A percentile compares a stretch with the other conserved stretches of the same genome.
Conservation (phyloP, 345 rosid genomes). For the Rubroshorea leprosula region DNA sequence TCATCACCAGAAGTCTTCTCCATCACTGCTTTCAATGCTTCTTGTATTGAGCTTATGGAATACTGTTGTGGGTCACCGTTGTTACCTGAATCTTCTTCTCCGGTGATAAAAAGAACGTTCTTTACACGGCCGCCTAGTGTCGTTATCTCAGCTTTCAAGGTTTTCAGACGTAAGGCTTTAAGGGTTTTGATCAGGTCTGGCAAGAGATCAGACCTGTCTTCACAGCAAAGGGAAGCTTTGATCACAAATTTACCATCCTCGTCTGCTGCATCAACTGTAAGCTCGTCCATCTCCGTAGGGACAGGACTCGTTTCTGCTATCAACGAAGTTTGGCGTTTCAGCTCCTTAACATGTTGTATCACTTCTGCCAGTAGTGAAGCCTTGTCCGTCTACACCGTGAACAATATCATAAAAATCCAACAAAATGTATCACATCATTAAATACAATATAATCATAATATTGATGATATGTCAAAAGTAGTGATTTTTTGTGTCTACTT, state of each 20-base stretch:
- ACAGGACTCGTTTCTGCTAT: constrained; percentile 75
- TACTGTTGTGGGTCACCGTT: constrained; percentile 38
- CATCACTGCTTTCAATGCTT: constrained; percentile 87
- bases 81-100: constrained; percentile 52
- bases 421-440: neutral
- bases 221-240: constrained; percentile 90
- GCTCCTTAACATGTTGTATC: constrained; percentile 94
- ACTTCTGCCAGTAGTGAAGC: constrained; percentile 96
- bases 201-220: constrained; percentile 84
- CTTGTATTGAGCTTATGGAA: constrained; percentile 69
- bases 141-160: constrained; percentile 89
- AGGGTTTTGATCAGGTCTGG: constrained; percentile 82
- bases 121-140: constrained; percentile 90
- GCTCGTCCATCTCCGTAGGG: constrained; percentile 83
- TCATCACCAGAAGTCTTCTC: constrained; percentile 72
- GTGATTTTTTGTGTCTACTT: no score
- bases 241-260: constrained; percentile 81
- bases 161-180: constrained; percentile 69
- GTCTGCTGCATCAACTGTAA: constrained; percentile 72
- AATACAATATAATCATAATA: constrained; percentile 15
- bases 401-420: neutral
- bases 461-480: no score
- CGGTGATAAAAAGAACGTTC: constrained; percentile 84
- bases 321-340: constrained; percentile 68
- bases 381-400: constrained; percentile 88